A percentile compares a stretch with the other conserved stretches of the same genome.
phyloP scores from a whole-genome alignment of 2,329 filamentous ascomycete species.

The Sporothrix dimorphospora region DNA sequence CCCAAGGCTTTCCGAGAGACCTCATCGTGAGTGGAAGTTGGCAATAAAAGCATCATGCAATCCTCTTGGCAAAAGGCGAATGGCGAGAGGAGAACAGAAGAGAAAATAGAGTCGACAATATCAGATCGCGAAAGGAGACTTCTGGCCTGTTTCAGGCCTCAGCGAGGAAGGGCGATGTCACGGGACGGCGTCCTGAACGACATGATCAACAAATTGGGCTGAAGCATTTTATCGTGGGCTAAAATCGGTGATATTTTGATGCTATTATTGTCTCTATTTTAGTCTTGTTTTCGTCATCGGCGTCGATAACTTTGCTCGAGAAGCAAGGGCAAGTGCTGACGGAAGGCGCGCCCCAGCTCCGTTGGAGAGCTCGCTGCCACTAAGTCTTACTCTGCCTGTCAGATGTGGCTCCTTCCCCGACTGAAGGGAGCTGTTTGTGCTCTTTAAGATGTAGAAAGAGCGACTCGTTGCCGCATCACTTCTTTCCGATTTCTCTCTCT shows the following conservation, averaged over 20 bases:
- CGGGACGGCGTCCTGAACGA: not conserved
- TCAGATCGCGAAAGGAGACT: not conserved
- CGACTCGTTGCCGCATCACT: not conserved
- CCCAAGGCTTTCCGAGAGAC: not conserved
- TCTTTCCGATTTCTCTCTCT: not conserved
- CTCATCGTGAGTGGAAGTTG: not conserved
- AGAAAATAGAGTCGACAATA: not conserved
- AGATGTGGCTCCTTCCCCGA: not conserved
- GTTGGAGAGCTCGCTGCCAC: not conserved
- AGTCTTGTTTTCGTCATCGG: not conserved
- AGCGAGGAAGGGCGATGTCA: not conserved
- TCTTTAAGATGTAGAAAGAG: slow-evolving; percentile 16
- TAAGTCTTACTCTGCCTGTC: not conserved
- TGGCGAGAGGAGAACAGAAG: not conserved
- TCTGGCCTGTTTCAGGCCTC: not conserved
- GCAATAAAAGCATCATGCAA: not conserved
- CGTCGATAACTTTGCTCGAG: not conserved
- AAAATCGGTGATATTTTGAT: not conserved
- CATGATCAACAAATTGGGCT: not conserved
- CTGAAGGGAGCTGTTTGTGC: not conserved
- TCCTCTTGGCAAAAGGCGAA: not conserved
- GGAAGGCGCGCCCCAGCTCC: not conserved
- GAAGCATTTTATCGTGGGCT: not conserved
- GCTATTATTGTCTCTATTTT: not conserved
- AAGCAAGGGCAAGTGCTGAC: not conserved